phyloP scores from a whole-genome alignment of 2,329 filamentous ascomycete species.

The Sclerotinia nivalis region DNA sequence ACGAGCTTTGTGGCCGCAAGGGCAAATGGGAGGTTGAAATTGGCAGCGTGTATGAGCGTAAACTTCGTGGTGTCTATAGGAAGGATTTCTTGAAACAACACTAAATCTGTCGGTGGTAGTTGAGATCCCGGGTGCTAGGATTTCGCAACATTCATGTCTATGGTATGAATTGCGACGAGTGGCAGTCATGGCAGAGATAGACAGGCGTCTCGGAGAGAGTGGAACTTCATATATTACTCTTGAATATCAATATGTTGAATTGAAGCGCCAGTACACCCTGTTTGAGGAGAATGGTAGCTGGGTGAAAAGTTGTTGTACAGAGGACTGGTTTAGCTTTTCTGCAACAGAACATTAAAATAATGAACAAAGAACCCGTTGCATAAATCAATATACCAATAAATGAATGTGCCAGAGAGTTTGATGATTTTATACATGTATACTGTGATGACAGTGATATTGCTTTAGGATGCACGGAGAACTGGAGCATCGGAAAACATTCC shows the following conservation, averaged over 20 bases:
- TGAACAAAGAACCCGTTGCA: not conserved
- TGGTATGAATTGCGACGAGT: not conserved
- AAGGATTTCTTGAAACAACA: not conserved
- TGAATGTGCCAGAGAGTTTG: not conserved
- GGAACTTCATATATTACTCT: not conserved
- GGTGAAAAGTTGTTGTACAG: not conserved
- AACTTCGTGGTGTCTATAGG: not conserved
- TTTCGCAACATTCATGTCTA: not conserved
- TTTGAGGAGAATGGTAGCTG: not conserved
- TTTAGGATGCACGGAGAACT: no score
- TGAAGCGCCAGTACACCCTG: not conserved
- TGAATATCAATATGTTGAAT: not conserved
- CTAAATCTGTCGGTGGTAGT: not conserved
- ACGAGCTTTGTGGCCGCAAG: not conserved
- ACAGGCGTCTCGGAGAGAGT: no score
- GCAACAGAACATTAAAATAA: not conserved
- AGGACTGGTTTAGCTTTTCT: not conserved
- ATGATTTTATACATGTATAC: no score
- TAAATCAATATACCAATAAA: not conserved
- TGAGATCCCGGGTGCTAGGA: not conserved
- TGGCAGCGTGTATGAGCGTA: not conserved
- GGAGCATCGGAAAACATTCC: no score
- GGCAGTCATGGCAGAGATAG: not conserved
- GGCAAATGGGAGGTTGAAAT: not conserved
- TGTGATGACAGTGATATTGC: no score